A percentile compares a stretch with the other conserved stretches of the same genome.
Conservation (phyloP, 2,329 filamentous ascomycete genomes). For the Fusarium cyanostomum region DNA sequence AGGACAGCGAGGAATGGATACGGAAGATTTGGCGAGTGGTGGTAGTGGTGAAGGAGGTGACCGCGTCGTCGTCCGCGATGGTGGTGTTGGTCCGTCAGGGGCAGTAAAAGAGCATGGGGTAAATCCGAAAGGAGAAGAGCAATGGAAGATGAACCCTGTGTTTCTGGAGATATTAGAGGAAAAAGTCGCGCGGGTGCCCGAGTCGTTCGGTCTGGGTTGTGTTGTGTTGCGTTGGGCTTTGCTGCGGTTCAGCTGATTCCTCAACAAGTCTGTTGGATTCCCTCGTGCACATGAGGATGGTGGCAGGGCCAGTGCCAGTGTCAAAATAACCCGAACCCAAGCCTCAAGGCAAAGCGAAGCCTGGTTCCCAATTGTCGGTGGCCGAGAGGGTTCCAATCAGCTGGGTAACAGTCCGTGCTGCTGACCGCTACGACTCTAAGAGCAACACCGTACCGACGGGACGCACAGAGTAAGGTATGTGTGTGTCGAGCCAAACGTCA, state of each 20-base stretch:
- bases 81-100: constrained; percentile 22
- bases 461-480: background rate
- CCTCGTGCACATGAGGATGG: constrained; percentile 8
- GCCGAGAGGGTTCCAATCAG: constrained; percentile 34
- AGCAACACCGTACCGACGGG: background rate
- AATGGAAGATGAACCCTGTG: constrained; percentile 2
- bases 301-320: constrained; percentile 25
- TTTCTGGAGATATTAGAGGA: constrained; percentile 19
- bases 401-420: constrained; percentile 24
- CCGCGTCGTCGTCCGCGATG: constrained; percentile 16
- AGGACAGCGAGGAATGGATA: constrained; percentile 12
- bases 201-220: constrained; percentile 15
- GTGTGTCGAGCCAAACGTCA: constrained; percentile 13
- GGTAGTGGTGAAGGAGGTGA: constrained; percentile 24
- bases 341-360: constrained; percentile 23
- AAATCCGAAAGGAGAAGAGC: constrained; percentile 1
- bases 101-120: constrained; percentile 18
- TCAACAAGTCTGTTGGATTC: constrained; percentile 13
- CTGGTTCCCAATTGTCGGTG: constrained; percentile 28
- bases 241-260: constrained; percentile 25
- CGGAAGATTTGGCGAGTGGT: constrained; percentile 34
- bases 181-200: constrained; percentile 21
- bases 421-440: constrained; percentile 24
- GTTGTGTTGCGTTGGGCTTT: constrained; percentile 30
- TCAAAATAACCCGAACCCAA: constrained; percentile 31